Base-by-base conservation (phyloP, 495 filamentous ascomycete genomes). In the Physcia stellaris region DNA sequence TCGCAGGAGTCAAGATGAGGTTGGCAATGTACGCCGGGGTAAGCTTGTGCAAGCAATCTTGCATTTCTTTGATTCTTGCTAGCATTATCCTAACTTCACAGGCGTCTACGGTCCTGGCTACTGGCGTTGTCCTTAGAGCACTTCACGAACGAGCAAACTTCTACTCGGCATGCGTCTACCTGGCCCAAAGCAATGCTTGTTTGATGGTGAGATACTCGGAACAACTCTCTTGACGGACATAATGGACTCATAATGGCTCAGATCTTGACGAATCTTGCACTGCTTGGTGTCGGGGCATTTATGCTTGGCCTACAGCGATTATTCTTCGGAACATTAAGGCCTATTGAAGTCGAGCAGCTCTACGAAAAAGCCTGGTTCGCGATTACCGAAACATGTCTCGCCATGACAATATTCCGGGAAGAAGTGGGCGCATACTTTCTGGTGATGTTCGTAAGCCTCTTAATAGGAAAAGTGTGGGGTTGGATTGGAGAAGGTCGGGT, bases 351-450 rank as follows among this genome's bases (percentile, higher is more conserved):
- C 40, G 90, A 98, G 59, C 88, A 94, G 55, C 72, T 98, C 5
- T 94, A 93, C 58, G 90, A 98, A 56, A 90, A 87, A 56, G 85
- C 79, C 28, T 98, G 90, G 90, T 94, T 93, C 53, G 86, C 88
- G 35, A 77, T 98, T 28, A 94, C 86, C 17, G 90, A 98, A 57
- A 96, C 90, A 46, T 87, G 83, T 56, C 70, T 98, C 28, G 90
- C 92, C 12, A 95, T 96, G 88, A 94, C 88, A n/a, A 94, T 94
- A 47, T 98, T 98, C 56, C 71, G 90, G 16, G 90, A 94, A 39
- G 84, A 94, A 54, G 72, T 96, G 23, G 92, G 93, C 32, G 80
- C 75, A 20, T 92, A 84, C 75, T 94, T 96, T 51, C 59, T 96
- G 35, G 73, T 90, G 46, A 96, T 96, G 88, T 95, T 96, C 52